These are phyloP conservation scores for Suillus luteus DNA, from an alignment of 768 basidiomycete genomes.

Conservation along the genomic window DNA sequence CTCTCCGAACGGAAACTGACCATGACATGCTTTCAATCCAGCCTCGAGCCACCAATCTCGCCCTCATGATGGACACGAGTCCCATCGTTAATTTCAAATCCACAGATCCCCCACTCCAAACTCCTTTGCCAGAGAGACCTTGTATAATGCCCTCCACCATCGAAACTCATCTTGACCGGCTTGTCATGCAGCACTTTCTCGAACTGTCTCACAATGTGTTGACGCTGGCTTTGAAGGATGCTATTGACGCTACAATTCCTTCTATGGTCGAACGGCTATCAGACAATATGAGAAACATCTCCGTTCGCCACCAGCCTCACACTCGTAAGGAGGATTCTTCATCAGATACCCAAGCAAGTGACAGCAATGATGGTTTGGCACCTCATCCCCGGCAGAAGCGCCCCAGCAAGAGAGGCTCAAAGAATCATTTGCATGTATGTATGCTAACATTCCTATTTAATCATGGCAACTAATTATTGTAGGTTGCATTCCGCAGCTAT, in stretches of 20 bases:
- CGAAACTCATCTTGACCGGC: not conserved
- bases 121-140: not conserved
- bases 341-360: not conserved
- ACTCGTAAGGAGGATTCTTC: not conserved
- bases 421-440: constrained; percentile 12
- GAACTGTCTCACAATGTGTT: not conserved
- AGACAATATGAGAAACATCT: not conserved
- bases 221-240: not conserved
- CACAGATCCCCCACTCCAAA: not conserved
- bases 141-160: not conserved
- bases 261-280: not conserved
- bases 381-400: not conserved
- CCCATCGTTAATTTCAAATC: not conserved
- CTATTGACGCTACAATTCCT: not conserved
- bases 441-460: not conserved
- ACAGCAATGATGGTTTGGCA: not conserved
- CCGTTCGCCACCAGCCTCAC: not conserved
- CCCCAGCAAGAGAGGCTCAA: constrained; percentile 6
- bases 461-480: not conserved
- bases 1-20: too few relatives aligned
- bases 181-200: not conserved
- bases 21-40: too few relatives aligned
- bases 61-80: not conserved
- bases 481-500: constrained; percentile 9
- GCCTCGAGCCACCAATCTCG: too few relatives aligned